A percentile compares a stretch with the other conserved stretches of the same genome.
These are phyloP conservation scores for Citrullus amarus DNA, from an alignment of 306 rosid genomes.

Conservation along the genomic window DNA sequence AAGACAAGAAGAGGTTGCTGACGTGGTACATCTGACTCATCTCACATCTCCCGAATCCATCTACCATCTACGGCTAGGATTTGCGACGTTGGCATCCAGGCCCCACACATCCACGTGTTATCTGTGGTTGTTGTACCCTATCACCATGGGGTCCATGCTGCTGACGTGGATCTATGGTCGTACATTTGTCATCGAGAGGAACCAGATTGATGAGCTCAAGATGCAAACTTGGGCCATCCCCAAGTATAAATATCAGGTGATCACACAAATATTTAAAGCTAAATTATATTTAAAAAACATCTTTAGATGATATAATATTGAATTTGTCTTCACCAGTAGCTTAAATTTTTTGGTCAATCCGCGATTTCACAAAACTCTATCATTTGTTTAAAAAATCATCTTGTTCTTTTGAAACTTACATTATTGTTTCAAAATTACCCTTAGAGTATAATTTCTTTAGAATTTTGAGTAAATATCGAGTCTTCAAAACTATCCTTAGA, in stretches of 20 bases:
- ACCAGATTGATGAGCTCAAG: constrained; percentile 3
- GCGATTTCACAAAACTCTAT: too few species aligned
- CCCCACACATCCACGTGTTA: constrained; percentile 22
- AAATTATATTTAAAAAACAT: too few species aligned
- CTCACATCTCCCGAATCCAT: constrained; percentile 20
- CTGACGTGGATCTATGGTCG: constrained; percentile 13
- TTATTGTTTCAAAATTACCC: too few species aligned
- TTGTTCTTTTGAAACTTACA: too few species aligned
- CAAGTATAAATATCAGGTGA: constrained; percentile 13
- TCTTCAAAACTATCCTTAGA: too few species aligned
- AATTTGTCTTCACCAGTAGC: too few species aligned
- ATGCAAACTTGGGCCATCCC: constrained; percentile 32
- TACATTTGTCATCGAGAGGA: constrained; percentile 15
- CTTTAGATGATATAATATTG: too few species aligned
- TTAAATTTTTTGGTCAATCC: too few species aligned
- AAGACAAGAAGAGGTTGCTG: constrained; percentile 12
- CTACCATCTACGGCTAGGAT: constrained; percentile 21
- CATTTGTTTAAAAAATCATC: too few species aligned
- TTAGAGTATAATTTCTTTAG: too few species aligned
- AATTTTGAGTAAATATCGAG: too few species aligned
- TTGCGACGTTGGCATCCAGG: constrained; percentile 21
- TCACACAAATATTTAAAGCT: too few species aligned
- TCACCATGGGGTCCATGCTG: constrained; percentile 17
- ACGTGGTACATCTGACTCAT: constrained; percentile 30
- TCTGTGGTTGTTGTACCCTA: constrained; percentile 23